Evolutionary conservation across 2,329 filamentous ascomycete species (phyloP).

Genomic region (Penicillium sp.): DNA sequence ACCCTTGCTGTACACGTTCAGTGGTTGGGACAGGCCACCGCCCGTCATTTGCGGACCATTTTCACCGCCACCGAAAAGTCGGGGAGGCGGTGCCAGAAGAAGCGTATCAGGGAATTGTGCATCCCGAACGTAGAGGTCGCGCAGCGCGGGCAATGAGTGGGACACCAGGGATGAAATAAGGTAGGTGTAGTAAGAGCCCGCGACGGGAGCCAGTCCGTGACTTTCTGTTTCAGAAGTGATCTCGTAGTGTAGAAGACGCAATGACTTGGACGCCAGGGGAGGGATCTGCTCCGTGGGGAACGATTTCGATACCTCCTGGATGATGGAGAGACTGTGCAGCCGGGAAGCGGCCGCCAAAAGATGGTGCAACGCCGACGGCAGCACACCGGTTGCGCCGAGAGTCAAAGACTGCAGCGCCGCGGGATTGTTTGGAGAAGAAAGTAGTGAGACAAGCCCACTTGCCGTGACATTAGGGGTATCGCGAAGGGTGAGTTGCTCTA

Average conservation of each 20-base stretch:
- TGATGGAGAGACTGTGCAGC: slow-evolving; percentile 52
- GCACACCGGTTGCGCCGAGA: slow-evolving; percentile 69
- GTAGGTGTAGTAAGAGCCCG: slow-evolving; percentile 74
- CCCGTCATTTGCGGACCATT: slow-evolving; percentile 23
- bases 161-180: slow-evolving; percentile 78
- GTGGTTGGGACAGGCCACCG: slow-evolving; percentile 52
- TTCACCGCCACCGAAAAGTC: slow-evolving; percentile 48
- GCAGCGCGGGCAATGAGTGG: slow-evolving; percentile 70
- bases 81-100: slow-evolving; percentile 65
- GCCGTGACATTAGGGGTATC: slow-evolving; percentile 70
- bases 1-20: slow-evolving; percentile 66
- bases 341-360: slow-evolving; percentile 44
- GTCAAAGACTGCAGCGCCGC: slow-evolving; percentile 65
- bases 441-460: slow-evolving; percentile 66
- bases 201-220: slow-evolving; percentile 53
- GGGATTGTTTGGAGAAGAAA: slow-evolving; percentile 60
- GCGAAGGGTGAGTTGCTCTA: slow-evolving; percentile 71
- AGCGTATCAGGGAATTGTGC: slow-evolving; percentile 78
- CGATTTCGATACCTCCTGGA: slow-evolving; percentile 55
- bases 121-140: slow-evolving; percentile 81
- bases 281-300: slow-evolving; percentile 59
- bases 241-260: slow-evolving; percentile 77
- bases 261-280: slow-evolving; percentile 65
- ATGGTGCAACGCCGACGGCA: slow-evolving; percentile 40
- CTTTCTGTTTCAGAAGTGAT: slow-evolving; percentile 62